phyloP scores from a whole-genome alignment of 1,139 yeast genomes.

The Candida sp. region DNA sequence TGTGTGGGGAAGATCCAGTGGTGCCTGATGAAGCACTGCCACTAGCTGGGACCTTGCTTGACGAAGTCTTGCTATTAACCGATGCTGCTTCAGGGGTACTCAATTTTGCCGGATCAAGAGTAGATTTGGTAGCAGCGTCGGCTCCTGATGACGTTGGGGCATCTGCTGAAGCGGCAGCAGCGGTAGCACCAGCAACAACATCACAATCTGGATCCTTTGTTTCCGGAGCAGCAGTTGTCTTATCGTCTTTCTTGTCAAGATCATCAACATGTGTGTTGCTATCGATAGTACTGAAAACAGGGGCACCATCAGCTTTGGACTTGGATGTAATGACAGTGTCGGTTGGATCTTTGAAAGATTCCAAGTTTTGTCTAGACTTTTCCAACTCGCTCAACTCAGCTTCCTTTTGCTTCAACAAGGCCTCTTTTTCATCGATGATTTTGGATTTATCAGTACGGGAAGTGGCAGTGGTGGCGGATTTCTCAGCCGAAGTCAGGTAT shows the following conservation, averaged over 20 bases:
- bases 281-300: constrained; percentile 40
- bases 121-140: not conserved
- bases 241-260: constrained; percentile 7
- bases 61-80: not conserved
- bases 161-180: constrained; percentile 6
- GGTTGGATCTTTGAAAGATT: constrained; percentile 28
- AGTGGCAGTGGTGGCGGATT: constrained; percentile 10
- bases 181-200: constrained; percentile 17
- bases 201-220: constrained; percentile 6
- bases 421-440: constrained; percentile 8
- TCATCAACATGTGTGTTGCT: constrained; percentile 30
- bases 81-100: not conserved
- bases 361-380: constrained; percentile 18
- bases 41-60: not conserved
- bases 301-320: constrained; percentile 20
- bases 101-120: constrained; percentile 1
- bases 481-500: constrained; percentile 20
- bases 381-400: constrained; percentile 11
- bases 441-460: constrained; percentile 12
- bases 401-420: constrained; percentile 15
- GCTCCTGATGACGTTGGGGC: not conserved
- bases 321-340: constrained; percentile 34
- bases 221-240: constrained; percentile 7
- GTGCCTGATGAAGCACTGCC: not conserved
- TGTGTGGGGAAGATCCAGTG: not conserved